Base-by-base conservation (phyloP, 2,329 filamentous ascomycete species). In the Ophiostoma montium region DNA sequence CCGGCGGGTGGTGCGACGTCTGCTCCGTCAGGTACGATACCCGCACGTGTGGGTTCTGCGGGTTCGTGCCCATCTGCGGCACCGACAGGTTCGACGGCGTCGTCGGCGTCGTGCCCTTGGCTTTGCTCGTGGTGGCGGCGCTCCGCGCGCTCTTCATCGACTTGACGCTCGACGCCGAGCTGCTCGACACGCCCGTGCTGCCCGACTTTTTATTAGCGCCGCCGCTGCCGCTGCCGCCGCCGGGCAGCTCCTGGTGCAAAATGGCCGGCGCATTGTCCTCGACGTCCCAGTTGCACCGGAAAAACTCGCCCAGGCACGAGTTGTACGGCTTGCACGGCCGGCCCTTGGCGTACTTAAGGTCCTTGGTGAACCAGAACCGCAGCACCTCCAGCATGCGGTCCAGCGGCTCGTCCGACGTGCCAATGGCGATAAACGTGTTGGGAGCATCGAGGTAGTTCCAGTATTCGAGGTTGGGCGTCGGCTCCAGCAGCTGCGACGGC, bases 291-390 rank as follows among this genome's bases (percentile, higher is more conserved):
- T 90, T 94, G 65, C 92, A 96, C 78, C 94, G 63, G 69, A 98
- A 98, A 69, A 98, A 98, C 69, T 98, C 92, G 55, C 92, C 92
- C 46, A 98, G 69, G 33, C 88, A 89, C 44, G 89, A 95, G 67
- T 98, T 98, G 70, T 98, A 98, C 11, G 92, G 92, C 67, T 98
- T 98, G 79, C 90, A 96, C 39, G 92, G 92, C 70, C 89, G 94
- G 52, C 90, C 90, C 70, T 96, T 96, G 63, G 94, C 86, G 61
- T 96, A 98, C 77, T 98, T 98, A 65, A 98, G 65, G 65, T 98
- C 92, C 66, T 98, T 98, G 54, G 92, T 96, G 60, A 96, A 94
- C 92, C 92, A 98, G 67, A 96, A 98, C 52, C 89, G 82, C 58
- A 96, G 68, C 30, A 94, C 87, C 61, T 90, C 89, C 47, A 98